Base-by-base conservation (phyloP, 2,329 filamentous ascomycete genomes). In the Monilinia fructigena region DNA sequence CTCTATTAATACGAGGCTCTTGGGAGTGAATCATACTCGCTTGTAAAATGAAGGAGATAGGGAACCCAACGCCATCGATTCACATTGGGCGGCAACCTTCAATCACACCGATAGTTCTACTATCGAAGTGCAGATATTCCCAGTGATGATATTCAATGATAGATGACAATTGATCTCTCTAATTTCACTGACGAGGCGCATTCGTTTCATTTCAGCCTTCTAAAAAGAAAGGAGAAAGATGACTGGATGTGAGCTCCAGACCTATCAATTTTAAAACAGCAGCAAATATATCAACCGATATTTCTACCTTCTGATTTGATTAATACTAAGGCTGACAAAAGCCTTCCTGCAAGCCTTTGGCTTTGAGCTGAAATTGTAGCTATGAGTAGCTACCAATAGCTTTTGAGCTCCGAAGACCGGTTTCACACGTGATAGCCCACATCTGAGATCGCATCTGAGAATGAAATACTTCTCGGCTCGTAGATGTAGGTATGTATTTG, bases 271-370 rank as follows among this genome's bases (percentile, higher is more conserved):
- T 16, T 23, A 35, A 65, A 65, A 65, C 42, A 50, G 53, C 16
- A 50, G 50, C 31, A 65, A 7, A 38, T 26, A 59, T 38, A 38
- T 63, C 40, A 55, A 52, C 55, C 28, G 60, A 63, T 38, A 23
- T 42, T 14, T 47, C 26, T 65, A n/a, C 48, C 42, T 28, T 65
- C 55, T 54, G 23, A 42, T 31, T 35, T 60, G 35, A 52, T 40
- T 60, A 28, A 60, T 31, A 31, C 47, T 55, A 65, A 65, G 63
- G 26, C 20, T 20, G 12, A 38, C 26, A 16, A 12, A 62, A n/a
- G 47, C 28, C 28, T 65, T 4, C 16, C 52, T 63, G 58, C 28
- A 47, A 55, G 65, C 59, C 52, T 56, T 52, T 59, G 65, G 58
- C 23, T 47, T 42, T 42, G 59, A 55, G 59, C 61, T 63, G 61